Evolutionary conservation across 805 yeast species (phyloP), one percentile per base, ranked within the genome.

Genomic region (Nematodospora valgi): DNA sequence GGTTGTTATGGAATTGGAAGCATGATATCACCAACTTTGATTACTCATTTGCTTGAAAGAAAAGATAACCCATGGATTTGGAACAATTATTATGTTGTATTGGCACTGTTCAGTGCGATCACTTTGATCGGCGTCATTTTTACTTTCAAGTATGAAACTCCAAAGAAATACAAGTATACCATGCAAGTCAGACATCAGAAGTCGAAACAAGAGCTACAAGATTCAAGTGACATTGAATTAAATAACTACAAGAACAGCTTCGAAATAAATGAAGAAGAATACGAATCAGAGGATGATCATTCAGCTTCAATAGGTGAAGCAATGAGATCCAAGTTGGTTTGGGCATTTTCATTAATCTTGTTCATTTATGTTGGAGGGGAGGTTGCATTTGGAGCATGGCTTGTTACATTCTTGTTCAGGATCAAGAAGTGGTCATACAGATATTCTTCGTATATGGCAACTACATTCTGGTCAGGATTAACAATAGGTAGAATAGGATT

Each of bases 1-100:
- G 72, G 78, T 0, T 64, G 62, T 42, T 75, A 72, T 44, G 80
- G 80, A 0, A 45, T 74, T 4, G 81, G 80, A 2, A 71, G 78
- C 37, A 62, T 74, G 59, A 54, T 72, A 3, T 64, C 77, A 4
- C 80, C 80, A 1, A 54, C 72, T 6, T 39, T 74, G 11, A 59
- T 70, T 18, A 67, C 76, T 2, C 45, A 46, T 11, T 51, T 76
- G 35, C 45, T 73, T 16, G 64, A 66, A 34, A 47, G 49, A 16
- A 58, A 68, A 4, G 32, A 52, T 32, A 41, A 53, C 23, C 68
- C 70, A 2, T 65, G 71, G 70, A 31, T 27, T n/a, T 74, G 80
- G 79, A 65, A 67, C 43, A 58, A 64, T 12, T 73, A 66, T 46
- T 75, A 72, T 45, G 28, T 59, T 4, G 48, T 72, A 5, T 48